Base-by-base conservation (phyloP, 1,284 basidiomycete genomes). In the Sporisorium exsertum region DNA sequence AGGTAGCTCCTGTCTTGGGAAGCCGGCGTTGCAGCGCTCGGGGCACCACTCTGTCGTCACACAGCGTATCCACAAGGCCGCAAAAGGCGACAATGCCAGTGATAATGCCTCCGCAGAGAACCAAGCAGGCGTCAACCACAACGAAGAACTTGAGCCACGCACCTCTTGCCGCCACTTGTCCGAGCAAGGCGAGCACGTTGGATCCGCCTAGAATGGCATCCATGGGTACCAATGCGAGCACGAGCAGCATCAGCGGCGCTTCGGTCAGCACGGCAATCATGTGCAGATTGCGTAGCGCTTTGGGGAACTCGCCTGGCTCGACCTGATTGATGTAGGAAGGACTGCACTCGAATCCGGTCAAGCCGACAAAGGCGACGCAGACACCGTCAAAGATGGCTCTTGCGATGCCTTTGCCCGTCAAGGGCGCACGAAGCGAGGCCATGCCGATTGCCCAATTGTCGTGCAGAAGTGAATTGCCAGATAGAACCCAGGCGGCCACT, bases 41-140 rank as follows among this genome's bases (percentile, higher is more conserved):
- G 0, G 92, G 91, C 15, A 93, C 81, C 26, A 91, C 87, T 26
- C 89, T 87, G 78, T 92, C 90, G 24, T 77, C 77, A 16, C 64
- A 70, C 9, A 81, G 64, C 20, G 74, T 60, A 33, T 74, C 66
- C 15, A 76, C 35, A 8, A 78, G 58, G 0, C 77, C 77, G 33
- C 61, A 67, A 45, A 72, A 74, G 16, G 74, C 65, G 22, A 79
- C 55, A 37, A 73, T 63, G 33, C 79, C 77, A 0, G 77, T 79
- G 40, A 81, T 74, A 64, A 81, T 78, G 27, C 79, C 79, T 22
- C 79, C 79, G 52, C 71, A 74, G 12, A 81, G 69, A 18, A 81
- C 79, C 37, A 79, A 13, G 40, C 61, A 68, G 9, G 79, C 79
- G 57, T 81, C 79, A 20, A 77, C 52, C 5, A 78, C 67, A 8